Conservation (phyloP, 257 asterid species). For the Jacaranda mimosifolia region DNA sequence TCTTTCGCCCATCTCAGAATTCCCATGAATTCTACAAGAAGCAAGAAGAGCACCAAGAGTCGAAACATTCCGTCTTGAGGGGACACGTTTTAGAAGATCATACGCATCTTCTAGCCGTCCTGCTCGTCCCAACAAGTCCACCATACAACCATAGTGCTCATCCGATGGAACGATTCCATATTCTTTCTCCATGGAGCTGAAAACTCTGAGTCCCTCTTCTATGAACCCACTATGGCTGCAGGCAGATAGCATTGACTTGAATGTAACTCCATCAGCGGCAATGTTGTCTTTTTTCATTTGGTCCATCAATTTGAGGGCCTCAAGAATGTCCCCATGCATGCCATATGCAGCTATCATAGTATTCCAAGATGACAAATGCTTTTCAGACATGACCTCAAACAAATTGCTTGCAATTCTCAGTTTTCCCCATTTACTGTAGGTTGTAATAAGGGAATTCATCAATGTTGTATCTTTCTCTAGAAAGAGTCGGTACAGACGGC, state of each 20-base stretch:
- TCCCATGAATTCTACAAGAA: slow-evolving; percentile 63
- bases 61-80: slow-evolving; percentile 43
- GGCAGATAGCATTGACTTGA: slow-evolving; percentile 63
- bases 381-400: slow-evolving; percentile 50
- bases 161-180: slow-evolving; percentile 51
- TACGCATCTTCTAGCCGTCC: slow-evolving; percentile 67
- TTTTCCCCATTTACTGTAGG: slow-evolving; percentile 64
- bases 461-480: slow-evolving; percentile 44
- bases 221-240: slow-evolving; percentile 69
- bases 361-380: slow-evolving; percentile 59
- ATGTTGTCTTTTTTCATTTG: slow-evolving; percentile 46
- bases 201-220: slow-evolving; percentile 51
- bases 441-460: slow-evolving; percentile 56
- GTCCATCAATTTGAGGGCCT: slow-evolving; percentile 51
- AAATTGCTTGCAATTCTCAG: slow-evolving; percentile 42
- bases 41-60: slow-evolving; percentile 59
- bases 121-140: slow-evolving; percentile 66
- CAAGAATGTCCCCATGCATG: slow-evolving; percentile 53
- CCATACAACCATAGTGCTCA: slow-evolving; percentile 72
- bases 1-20: slow-evolving; percentile 50
- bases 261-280: slow-evolving; percentile 55
- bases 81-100: slow-evolving; percentile 38
- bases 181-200: slow-evolving; percentile 57
- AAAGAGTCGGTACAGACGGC: slow-evolving; percentile 38
- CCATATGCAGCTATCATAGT: slow-evolving; percentile 71